These are phyloP conservation scores for Tylopilus plumbeoviolaceoides DNA, from an alignment of 768 basidiomycete species.

Conservation along the genomic window DNA sequence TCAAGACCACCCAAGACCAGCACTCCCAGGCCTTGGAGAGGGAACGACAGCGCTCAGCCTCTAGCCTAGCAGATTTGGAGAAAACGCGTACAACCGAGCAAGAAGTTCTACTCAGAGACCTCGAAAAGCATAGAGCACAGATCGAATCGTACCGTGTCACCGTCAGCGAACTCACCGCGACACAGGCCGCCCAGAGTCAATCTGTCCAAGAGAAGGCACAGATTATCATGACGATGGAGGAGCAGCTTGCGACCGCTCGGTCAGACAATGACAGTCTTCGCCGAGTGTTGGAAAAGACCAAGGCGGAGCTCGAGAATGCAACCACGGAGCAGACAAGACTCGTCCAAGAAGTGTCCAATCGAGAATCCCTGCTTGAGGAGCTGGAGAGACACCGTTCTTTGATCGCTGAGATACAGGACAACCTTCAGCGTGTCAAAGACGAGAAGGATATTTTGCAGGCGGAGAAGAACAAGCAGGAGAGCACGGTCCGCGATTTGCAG, in stretches of 20 bases:
- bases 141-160: slow-evolving; percentile 48
- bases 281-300: slow-evolving; percentile 42
- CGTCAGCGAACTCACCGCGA: slow-evolving; percentile 37
- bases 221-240: slow-evolving; percentile 44
- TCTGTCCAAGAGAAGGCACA: slow-evolving; percentile 48
- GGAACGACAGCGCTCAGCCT: slow-evolving; percentile 27
- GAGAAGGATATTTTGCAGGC: slow-evolving; percentile 74
- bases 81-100: slow-evolving; percentile 20
- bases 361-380: slow-evolving; percentile 68
- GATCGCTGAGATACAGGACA: slow-evolving; percentile 74
- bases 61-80: slow-evolving; percentile 16
- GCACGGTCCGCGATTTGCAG: slow-evolving; percentile 73
- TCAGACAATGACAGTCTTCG: slow-evolving; percentile 42
- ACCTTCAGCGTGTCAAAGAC: slow-evolving; percentile 73
- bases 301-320: slow-evolving; percentile 56
- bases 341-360: slow-evolving; percentile 68
- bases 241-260: slow-evolving; percentile 41
- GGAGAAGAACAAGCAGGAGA: slow-evolving; percentile 68
- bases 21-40: slow-evolving; percentile 20
- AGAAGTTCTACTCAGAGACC: slow-evolving; percentile 40
- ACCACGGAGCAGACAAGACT: slow-evolving; percentile 58
- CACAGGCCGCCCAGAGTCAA: slow-evolving; percentile 42
- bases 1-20: slow-evolving; percentile 25
- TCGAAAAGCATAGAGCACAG: slow-evolving; percentile 46
- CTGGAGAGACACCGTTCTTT: slow-evolving; percentile 74